phyloP scores from a whole-genome alignment of 169 alveolate species.

The Cryptosporidium canis region DNA sequence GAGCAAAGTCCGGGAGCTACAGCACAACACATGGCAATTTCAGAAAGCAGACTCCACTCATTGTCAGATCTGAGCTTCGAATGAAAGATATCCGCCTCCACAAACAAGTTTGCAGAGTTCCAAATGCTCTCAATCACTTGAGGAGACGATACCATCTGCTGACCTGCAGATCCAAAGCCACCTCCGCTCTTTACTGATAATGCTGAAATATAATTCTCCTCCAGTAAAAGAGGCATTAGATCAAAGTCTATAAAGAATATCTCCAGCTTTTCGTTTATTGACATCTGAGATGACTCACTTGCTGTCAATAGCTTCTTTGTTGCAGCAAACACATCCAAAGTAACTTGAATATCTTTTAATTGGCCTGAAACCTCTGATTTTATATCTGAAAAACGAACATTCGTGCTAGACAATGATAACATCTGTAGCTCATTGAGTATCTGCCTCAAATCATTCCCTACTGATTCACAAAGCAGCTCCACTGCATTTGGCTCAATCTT shows the following conservation, averaged over 20 bases:
- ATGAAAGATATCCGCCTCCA: slow-evolving; percentile 86
- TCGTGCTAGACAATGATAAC: slow-evolving; percentile 78
- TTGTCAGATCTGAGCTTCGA: slow-evolving; percentile 82
- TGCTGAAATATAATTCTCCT: slow-evolving; percentile 91
- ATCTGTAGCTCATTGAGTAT: slow-evolving; percentile 90
- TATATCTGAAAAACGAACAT: slow-evolving; percentile 78
- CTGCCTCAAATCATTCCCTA: slow-evolving; percentile 93
- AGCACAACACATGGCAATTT: slow-evolving; percentile 83
- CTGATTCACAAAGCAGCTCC: slow-evolving; percentile 87
- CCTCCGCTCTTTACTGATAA: slow-evolving; percentile 74
- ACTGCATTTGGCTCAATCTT: slow-evolving; percentile 85
- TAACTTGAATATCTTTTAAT: slow-evolving; percentile 85
- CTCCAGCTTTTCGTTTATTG: slow-evolving; percentile 83
- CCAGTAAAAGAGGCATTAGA: slow-evolving; percentile 91
- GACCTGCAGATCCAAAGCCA: slow-evolving; percentile 74
- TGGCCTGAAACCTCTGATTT: slow-evolving; percentile 78
- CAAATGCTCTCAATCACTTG: slow-evolving; percentile 78
- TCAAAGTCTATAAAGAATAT: slow-evolving; percentile 93
- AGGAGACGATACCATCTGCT: slow-evolving; percentile 65
- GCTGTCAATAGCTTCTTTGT: slow-evolving; percentile 83
- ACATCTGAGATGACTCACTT: slow-evolving; percentile 77
- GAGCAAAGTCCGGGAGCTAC: slow-evolving; percentile 84
- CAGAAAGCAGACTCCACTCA: slow-evolving; percentile 89
- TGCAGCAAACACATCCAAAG: slow-evolving; percentile 88
- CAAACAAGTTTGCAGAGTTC: slow-evolving; percentile 85